A percentile compares a stretch with the other conserved stretches of the same genome.
Evolutionary conservation across 1,284 basidiomycete genomes (phyloP).

Genomic region (Lignosus rhinocerotis): DNA sequence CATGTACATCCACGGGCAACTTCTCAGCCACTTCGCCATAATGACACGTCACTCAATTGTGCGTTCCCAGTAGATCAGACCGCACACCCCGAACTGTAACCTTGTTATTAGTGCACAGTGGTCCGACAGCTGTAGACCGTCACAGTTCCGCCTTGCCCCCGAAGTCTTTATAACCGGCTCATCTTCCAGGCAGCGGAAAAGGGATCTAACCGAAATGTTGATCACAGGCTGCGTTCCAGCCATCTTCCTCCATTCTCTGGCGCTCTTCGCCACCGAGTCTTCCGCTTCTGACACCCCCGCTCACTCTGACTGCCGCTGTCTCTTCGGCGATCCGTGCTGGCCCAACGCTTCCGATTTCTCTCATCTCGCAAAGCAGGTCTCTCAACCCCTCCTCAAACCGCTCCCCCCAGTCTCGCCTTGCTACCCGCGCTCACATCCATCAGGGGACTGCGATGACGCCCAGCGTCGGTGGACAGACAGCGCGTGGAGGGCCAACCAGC

Average conservation of each 20-base stretch:
- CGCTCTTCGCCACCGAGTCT: background rate
- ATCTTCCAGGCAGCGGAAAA: no score
- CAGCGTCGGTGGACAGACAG: constrained; percentile 32
- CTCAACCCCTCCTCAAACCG: constrained; percentile 41
- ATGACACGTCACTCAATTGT: no score
- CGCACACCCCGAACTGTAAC: background rate
- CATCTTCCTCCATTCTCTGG: background rate
- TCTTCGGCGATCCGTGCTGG: constrained; percentile 42
- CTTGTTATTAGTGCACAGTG: background rate
- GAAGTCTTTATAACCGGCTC: no score
- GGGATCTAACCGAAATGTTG: background rate
- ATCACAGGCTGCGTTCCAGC: background rate
- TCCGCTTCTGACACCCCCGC: background rate
- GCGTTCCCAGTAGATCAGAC: no score
- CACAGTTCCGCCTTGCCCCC: no score
- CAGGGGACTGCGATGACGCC: constrained; percentile 38
- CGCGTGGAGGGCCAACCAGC: constrained; percentile 40
- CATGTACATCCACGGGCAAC: background rate
- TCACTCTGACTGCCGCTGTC: constrained; percentile 25
- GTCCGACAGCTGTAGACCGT: no score
- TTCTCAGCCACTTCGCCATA: background rate
- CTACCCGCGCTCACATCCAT: constrained; percentile 34
- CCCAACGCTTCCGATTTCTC: constrained; percentile 38
- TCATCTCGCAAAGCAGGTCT: constrained; percentile 35
- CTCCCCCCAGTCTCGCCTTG: constrained; percentile 39